A percentile compares a stretch with the other conserved stretches of the same genome.
These are phyloP conservation scores for Penicillium macrosclerotiorum DNA, from an alignment of 495 filamentous ascomycete species.

Conservation along the genomic window DNA sequence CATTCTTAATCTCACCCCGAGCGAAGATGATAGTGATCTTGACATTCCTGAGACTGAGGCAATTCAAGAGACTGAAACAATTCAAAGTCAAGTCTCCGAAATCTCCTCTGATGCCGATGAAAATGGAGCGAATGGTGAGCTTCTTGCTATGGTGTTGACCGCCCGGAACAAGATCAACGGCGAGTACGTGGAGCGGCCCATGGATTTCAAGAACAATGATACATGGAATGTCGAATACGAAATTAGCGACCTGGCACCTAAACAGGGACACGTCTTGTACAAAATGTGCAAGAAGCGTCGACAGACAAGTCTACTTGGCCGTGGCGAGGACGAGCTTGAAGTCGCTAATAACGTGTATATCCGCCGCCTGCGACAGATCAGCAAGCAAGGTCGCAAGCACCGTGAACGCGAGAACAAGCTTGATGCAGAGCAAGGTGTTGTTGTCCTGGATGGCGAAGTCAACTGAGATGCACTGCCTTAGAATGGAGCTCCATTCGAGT, in stretches of 20 bases:
- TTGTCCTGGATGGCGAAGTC: constrained; percentile 25
- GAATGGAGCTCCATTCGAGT: no score
- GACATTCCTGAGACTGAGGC: constrained; percentile 1
- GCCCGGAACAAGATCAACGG: constrained; percentile 74
- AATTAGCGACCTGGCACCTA: constrained; percentile 53
- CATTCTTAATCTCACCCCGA: constrained; percentile 41
- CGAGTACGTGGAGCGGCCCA: constrained; percentile 57
- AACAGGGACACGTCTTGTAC: constrained; percentile 48
- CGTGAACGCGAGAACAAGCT: constrained; percentile 47
- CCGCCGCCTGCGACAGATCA: constrained; percentile 39
- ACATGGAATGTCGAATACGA: constrained; percentile 77
- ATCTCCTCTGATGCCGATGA: constrained; percentile 4
- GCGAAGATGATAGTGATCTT: constrained; percentile 23
- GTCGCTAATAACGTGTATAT: constrained; percentile 36
- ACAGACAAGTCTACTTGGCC: constrained; percentile 35
- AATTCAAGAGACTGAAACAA: not conserved
- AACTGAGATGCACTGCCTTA: constrained; percentile 6
- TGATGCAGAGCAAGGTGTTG: constrained; percentile 37
- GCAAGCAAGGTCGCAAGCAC: constrained; percentile 44
- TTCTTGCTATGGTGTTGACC: constrained; percentile 67
- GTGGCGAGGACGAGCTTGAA: constrained; percentile 36
- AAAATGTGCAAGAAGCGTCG: constrained; percentile 50
- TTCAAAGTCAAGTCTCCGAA: not conserved
- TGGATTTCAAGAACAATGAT: constrained; percentile 46
- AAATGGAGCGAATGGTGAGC: constrained; percentile 13